phyloP scores from a whole-genome alignment of 129 eudicot genomes.

The carrot (Daucus carota) region DH1_v3.0 NC_030383.2:14679001-14679500 shows the following conservation, averaged over 20 bases:
- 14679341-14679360: constrained; percentile 15
- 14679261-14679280: constrained; percentile 56
- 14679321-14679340: constrained; percentile 62
- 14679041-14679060: constrained; percentile 24
- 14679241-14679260: background rate
- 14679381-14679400: constrained; percentile 4
- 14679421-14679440: constrained; percentile 63
- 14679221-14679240: background rate
- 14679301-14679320: constrained; percentile 51
- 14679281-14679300: constrained; percentile 57
- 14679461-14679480: constrained; percentile 69
- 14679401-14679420: constrained; percentile 14
- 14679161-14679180: constrained; percentile 59
- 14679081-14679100: constrained; percentile 56
- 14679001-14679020: constrained; percentile 25
- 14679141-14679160: constrained; percentile 52
- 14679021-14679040: constrained; percentile 24
- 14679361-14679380: background rate
- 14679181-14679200: constrained; percentile 37
- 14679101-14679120: constrained; percentile 58
- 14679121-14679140: constrained; percentile 63
- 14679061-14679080: constrained; percentile 23
- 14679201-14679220: background rate
- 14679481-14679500: constrained; percentile 76
- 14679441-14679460: constrained; percentile 72